phyloP scores from a whole-genome alignment of 768 basidiomycete genomes.

The Melanogaster broomeanus region DNA sequence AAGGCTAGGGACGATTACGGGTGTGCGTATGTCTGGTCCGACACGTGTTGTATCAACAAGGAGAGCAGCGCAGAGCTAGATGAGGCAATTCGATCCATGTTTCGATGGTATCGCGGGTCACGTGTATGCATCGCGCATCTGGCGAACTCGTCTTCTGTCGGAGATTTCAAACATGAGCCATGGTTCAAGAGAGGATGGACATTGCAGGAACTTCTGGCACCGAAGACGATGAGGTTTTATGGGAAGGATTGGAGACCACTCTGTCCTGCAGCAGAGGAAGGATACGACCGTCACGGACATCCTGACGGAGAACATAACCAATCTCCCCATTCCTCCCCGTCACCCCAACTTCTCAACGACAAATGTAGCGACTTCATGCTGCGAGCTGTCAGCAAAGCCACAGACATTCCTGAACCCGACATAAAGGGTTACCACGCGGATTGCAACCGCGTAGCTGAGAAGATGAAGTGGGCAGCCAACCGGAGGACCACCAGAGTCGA shows the following conservation, averaged over 20 bases:
- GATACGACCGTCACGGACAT: conserved; percentile 15
- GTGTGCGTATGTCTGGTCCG: conserved; percentile 26
- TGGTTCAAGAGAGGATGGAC: conserved; percentile 29
- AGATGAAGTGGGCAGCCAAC: conserved; percentile 25
- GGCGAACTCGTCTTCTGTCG: conserved; percentile 5
- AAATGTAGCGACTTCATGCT: too few species aligned
- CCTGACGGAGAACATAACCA: too few species aligned
- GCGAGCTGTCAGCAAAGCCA: conserved; percentile 6
- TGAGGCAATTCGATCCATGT: conserved; percentile 32
- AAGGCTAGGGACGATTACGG: conserved; percentile 14
- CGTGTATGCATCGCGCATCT: conserved; percentile 25
- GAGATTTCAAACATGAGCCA: conserved; percentile 12
- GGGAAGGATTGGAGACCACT: conserved; percentile 19
- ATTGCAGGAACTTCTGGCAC: too few species aligned
- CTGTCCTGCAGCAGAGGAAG: not conserved
- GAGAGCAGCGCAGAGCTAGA: conserved; percentile 31
- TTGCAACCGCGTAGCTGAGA: conserved; percentile 15
- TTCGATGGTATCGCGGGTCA: conserved; percentile 25
- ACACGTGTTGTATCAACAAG: too few species aligned
- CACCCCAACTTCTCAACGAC: too few species aligned
- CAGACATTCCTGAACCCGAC: conserved; percentile 13
- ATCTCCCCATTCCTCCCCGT: too few species aligned
- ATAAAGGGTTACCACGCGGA: conserved; percentile 12
- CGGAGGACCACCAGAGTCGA: conserved; percentile 24
- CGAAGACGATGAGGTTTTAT: conserved; percentile 17